These are phyloP conservation scores for grape (Vitis vinifera) DNA, from an alignment of 164 flowering plant species.

Conservation along the genomic window ASM3070453v1 NC_081808.1:2363501-2364000, in stretches of 20 bases:
- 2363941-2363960: not conserved
- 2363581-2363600: not conserved
- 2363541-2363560: too few species aligned
- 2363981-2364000: not conserved
- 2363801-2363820: constrained; percentile 71
- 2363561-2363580: too few species aligned
- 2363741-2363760: constrained; percentile 93
- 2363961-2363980: not conserved
- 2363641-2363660: constrained; percentile 90
- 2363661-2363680: constrained; percentile 97
- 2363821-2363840: constrained; percentile 84
- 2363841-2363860: not conserved
- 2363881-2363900: too few species aligned
- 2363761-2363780: constrained; percentile 98
- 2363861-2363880: too few species aligned
- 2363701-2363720: constrained; percentile 73
- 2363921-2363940: too few species aligned
- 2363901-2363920: too few species aligned
- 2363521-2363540: too few species aligned
- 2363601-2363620: not conserved
- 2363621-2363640: constrained; percentile 77
- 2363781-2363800: constrained; percentile 86
- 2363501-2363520: too few species aligned
- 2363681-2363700: constrained; percentile 89
- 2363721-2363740: constrained; percentile 57